Evolutionary conservation across 2,329 filamentous ascomycete genomes (phyloP).

Genomic region (Pestalotiopsis sp.): DNA sequence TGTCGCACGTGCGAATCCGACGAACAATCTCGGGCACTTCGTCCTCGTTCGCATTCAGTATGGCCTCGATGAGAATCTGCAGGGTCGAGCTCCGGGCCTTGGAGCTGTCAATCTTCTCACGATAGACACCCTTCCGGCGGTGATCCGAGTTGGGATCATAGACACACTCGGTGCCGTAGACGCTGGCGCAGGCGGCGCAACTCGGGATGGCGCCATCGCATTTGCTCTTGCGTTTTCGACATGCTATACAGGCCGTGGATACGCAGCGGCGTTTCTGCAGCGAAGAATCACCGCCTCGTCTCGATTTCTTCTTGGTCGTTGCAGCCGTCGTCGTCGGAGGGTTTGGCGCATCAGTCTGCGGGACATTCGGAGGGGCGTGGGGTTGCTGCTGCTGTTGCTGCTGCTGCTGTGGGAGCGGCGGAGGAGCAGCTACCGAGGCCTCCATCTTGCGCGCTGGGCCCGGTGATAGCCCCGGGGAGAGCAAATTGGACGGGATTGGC

Average conservation of each 20-base stretch:
- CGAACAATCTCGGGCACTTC: conserved; percentile 81
- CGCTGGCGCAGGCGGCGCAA: conserved; percentile 93
- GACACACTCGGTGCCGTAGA: conserved; percentile 87
- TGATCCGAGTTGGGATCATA: conserved; percentile 98
- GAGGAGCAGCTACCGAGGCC: neutral
- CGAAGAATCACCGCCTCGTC: conserved; percentile 48
- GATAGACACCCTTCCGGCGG: conserved; percentile 94
- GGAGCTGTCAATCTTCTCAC: conserved; percentile 86
- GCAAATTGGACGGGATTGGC: neutral
- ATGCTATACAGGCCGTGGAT: conserved; percentile 83
- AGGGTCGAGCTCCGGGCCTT: conserved; percentile 87
- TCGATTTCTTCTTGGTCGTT: conserved; percentile 50
- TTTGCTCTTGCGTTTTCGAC: conserved; percentile 78
- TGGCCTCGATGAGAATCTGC: conserved; percentile 89
- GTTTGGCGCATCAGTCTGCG: conserved; percentile 5
- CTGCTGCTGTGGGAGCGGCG: neutral
- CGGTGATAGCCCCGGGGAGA: neutral
- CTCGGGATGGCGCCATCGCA: conserved; percentile 91
- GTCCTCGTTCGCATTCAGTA: conserved; percentile 88
- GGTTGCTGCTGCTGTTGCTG: conserved; percentile 11
- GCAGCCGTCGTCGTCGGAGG: neutral
- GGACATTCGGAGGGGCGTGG: neutral
- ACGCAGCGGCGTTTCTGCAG: conserved; percentile 74
- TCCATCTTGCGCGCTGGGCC: neutral
- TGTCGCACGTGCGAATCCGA: conserved; percentile 85